Base-by-base conservation (phyloP, 441 rosid species). In the Adansonia madagascariensis region DNA sequence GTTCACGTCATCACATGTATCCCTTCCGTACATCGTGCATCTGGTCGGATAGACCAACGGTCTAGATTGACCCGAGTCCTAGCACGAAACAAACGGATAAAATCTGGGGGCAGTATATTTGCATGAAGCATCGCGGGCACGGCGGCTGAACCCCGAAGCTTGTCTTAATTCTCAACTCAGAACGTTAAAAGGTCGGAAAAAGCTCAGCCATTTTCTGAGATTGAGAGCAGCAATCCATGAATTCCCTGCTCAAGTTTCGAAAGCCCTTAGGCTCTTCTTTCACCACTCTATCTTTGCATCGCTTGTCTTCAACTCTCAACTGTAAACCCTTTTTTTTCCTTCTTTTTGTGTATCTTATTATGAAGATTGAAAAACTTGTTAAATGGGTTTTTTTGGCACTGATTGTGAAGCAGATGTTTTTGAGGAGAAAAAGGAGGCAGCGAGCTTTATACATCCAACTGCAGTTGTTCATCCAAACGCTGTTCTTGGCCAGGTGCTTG, bases 381-480 rank as follows among this genome's bases (percentile, higher is more conserved):
- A 43, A 69, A 17, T 76, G 77, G 61, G 35, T 41, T 75, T 63
- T 27, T 73, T 11, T 60, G 52, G 60, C 5, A 14, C 12, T 46
- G 62, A 56, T 71, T 65, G 46, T 65, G 31, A 47, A 59, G 35
- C 88, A 89, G 93, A 82, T 85, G 76, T 61, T 77, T 79, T 73
- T 11, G 79, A 76, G 68, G 84, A 82, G 65, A 71, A 71, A n/a
- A 73, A 68, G 59, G 84, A 77, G 60, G 63, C 81, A n/a, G 73
- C 81, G 63, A 79, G 80, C 71, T 78, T 83, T 71, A 82, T 95
- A 74, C 99, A 95, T 77, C 92, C 95, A n/a, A 84, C 86, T 41
- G 92, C 99, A 44, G 44, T 88, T 27, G 88, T 95, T 77, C 98
- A 95, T 81, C 95, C 98, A 43, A 81, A 84, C 67, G 97, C 99